Conservation (phyloP, 2,329 filamentous ascomycete genomes). For the Epicoccum sorghinum region DNA sequence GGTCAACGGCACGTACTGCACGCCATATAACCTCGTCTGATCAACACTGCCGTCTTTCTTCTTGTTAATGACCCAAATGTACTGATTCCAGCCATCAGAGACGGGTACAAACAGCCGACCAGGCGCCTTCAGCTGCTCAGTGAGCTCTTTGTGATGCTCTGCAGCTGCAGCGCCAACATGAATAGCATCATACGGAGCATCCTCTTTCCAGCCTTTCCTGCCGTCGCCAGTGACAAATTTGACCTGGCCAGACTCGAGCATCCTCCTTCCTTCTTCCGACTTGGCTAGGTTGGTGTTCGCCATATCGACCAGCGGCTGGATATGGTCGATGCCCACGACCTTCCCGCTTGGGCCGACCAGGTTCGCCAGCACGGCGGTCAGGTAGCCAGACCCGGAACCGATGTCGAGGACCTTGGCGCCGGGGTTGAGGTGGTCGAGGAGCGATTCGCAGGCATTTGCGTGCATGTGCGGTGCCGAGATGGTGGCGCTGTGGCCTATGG, state of each 20-base stretch:
- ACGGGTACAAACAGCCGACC: slow-evolving; percentile 84
- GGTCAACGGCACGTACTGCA: slow-evolving; percentile 78
- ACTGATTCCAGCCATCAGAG: slow-evolving; percentile 62
- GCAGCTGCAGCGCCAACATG: slow-evolving; percentile 89
- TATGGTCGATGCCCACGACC: slow-evolving; percentile 58
- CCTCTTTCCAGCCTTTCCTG: slow-evolving; percentile 53
- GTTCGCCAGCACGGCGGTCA: slow-evolving; percentile 87
- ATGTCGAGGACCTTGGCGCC: slow-evolving; percentile 57
- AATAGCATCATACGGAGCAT: slow-evolving; percentile 81
- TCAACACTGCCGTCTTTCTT: slow-evolving; percentile 66
- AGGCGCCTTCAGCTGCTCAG: slow-evolving; percentile 78
- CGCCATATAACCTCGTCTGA: slow-evolving; percentile 65
- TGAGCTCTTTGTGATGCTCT: slow-evolving; percentile 71
- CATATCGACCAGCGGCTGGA: slow-evolving; percentile 53
- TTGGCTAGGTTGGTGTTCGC: slow-evolving; percentile 52
- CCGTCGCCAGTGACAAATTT: slow-evolving; percentile 76
- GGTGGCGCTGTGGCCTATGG: slow-evolving; percentile 70
- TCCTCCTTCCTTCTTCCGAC: slow-evolving; percentile 52
- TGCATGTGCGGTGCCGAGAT: slow-evolving; percentile 79
- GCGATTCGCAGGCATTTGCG: slow-evolving; percentile 66
- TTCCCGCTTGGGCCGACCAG: slow-evolving; percentile 62
- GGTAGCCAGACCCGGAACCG: slow-evolving; percentile 66
- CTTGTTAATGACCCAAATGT: slow-evolving; percentile 78
- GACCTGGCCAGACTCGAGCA: slow-evolving; percentile 69
- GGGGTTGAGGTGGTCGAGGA: slow-evolving; percentile 63